Evolutionary conservation across 2,329 filamentous ascomycete genomes (phyloP), one percentile per base, ranked within the genome.

Genomic region (Aschersonia sp.): DNA sequence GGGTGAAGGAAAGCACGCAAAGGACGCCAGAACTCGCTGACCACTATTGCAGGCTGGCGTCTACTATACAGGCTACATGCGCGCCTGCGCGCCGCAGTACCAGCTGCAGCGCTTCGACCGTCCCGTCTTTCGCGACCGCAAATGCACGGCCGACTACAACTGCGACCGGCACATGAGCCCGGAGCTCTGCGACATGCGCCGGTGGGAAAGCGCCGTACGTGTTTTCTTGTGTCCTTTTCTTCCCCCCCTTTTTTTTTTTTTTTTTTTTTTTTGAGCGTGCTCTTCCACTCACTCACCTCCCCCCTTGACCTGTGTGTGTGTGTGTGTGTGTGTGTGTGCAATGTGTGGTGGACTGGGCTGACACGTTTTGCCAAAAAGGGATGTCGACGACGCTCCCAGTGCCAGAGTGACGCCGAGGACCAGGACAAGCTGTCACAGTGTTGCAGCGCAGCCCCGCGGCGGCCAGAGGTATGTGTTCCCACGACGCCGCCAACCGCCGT

Each of bases 41-140:
- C 22, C 22, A 22, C 2, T 22, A 22, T 22, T 22, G 22, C 40
- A 35, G 44, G 42, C 42, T 5, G 42, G 42, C 9, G 42, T 43
- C 42, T 43, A 43, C n/a, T 43, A 43, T n/a, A 43, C 42, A 30
- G 42, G 42, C 29, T 43, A 43, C 29, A 43, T 43, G 42, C 42
- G 42, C 4, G 42, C 42, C 29, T 43, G 42, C 42, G 42, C 42
- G 10, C 42, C 42, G 8, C 42, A 43, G 29, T 43, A 43, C 30
- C 22, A 43, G n/a, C 42, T 43, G 6, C 10, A 43, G 29, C 22
- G 9, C 9, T 32, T 31, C 42, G 42, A 43, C n/a, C 42, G 42
- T 29, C 42, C 42, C 8, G 42, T n/a, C 30, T 43, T 43, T 29
- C 22, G 42, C 6, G 7, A 43, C n/a, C 42, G n/a, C 14, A 7